Conservation (phyloP, 805 yeast species). For the Yueomyces sp. region DNA sequence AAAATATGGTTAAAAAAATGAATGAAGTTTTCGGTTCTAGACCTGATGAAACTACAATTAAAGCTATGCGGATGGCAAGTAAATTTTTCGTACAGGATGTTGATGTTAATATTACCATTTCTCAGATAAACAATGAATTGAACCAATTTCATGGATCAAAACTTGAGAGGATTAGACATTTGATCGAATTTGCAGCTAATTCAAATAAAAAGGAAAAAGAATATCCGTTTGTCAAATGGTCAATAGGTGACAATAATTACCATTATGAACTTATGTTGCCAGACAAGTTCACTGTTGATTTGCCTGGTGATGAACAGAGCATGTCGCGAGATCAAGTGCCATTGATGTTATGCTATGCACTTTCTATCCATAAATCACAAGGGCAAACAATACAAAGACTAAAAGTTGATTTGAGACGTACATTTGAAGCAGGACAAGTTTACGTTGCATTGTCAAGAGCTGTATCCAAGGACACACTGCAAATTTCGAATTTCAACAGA, state of each 20-base stretch:
- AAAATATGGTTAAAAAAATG: conserved; percentile 12
- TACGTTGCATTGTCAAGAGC: conserved; percentile 78
- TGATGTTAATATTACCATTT: conserved; percentile 10
- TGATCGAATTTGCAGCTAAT: conserved; percentile 10
- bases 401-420: conserved; percentile 49
- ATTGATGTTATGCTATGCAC: conserved; percentile 63
- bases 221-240: conserved; percentile 25
- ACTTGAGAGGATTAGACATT: conserved; percentile 6
- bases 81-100: conserved; percentile 15
- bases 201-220: conserved; percentile 8
- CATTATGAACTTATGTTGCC: conserved; percentile 25
- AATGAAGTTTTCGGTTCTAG: conserved; percentile 11
- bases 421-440: conserved; percentile 74
- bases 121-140: conserved; percentile 17
- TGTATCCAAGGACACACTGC: conserved; percentile 48
- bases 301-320: conserved; percentile 20
- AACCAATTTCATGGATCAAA: conserved; percentile 10
- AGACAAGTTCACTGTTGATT: conserved; percentile 28
- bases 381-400: conserved; percentile 70
- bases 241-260: conserved; percentile 14
- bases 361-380: conserved; percentile 75
- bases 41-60: conserved; percentile 16
- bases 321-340: conserved; percentile 49
- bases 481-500: conserved; percentile 52
- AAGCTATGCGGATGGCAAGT: conserved; percentile 23